Percentiles rank a stretch among this genome's conserved stretches.
phyloP scores from a whole-genome alignment of 2,329 filamentous ascomycete species.

The Raffaelea albimanens region DNA sequence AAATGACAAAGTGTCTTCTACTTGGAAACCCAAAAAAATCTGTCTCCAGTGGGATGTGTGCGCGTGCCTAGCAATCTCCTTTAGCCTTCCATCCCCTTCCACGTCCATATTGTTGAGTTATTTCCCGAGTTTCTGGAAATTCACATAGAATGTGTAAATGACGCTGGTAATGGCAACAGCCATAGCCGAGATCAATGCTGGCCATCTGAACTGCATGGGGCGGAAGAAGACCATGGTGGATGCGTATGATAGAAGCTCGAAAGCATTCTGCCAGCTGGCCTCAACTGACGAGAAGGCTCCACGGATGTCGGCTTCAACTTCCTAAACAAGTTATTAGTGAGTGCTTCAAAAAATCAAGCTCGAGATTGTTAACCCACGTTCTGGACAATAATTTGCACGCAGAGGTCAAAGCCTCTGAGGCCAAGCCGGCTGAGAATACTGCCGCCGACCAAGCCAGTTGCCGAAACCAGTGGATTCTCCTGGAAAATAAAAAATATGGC shows the following conservation, averaged over 20 bases:
- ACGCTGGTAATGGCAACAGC: constrained; percentile 38
- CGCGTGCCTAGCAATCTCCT: too few relatives aligned
- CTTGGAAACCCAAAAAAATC: too few relatives aligned
- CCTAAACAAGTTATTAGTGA: constrained; percentile 23
- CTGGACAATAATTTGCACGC: constrained; percentile 49
- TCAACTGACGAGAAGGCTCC: constrained; percentile 61
- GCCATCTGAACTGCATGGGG: constrained; percentile 56
- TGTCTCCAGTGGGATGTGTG: too few relatives aligned
- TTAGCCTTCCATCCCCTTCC: too few relatives aligned
- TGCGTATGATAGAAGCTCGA: constrained; percentile 57
- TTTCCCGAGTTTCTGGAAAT: constrained; percentile 44
- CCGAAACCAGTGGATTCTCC: constrained; percentile 24
- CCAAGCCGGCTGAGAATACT: constrained; percentile 48
- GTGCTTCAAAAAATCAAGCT: too few relatives aligned
- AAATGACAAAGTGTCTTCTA: too few relatives aligned
- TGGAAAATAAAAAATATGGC: constrained; percentile 27
- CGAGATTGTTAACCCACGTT: constrained; percentile 31
- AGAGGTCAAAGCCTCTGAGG: constrained; percentile 52
- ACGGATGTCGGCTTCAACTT: constrained; percentile 41
- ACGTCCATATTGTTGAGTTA: too few relatives aligned
- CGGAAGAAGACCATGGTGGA: constrained; percentile 54
- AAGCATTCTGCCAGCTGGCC: constrained; percentile 56
- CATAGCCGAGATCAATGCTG: constrained; percentile 45
- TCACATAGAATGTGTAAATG: constrained; percentile 48
- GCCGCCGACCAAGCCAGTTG: constrained; percentile 36